A percentile compares a stretch with the other conserved stretches of the same genome.
Conservation (phyloP, 495 filamentous ascomycete genomes). For the Pyrenula massariospora region DNA sequence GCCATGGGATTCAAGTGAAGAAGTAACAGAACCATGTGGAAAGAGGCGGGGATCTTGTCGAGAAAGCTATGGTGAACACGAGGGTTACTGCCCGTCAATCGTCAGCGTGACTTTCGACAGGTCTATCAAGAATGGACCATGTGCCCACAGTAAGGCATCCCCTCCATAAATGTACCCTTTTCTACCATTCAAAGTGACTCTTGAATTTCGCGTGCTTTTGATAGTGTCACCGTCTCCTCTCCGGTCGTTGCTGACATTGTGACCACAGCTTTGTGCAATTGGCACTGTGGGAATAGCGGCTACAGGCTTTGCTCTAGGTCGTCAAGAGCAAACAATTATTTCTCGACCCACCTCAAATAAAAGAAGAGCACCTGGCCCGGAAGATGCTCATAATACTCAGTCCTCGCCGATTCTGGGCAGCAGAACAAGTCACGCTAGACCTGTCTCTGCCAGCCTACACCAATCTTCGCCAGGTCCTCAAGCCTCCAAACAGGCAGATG, state of each 20-base stretch:
- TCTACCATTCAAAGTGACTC: slow-evolving; percentile 1
- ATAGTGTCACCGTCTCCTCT: no score
- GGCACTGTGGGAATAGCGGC: slow-evolving; percentile 59
- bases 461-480: slow-evolving; percentile 4
- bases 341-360: slow-evolving; percentile 23
- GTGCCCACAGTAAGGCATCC: slow-evolving; percentile 29
- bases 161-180: slow-evolving; percentile 2
- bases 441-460: slow-evolving; percentile 13
- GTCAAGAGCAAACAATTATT: slow-evolving; percentile 26
- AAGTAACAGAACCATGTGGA: slow-evolving; percentile 5
- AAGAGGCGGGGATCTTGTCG: neutral
- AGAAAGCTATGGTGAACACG: neutral
- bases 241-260: neutral
- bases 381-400: slow-evolving; percentile 21
- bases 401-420: slow-evolving; percentile 15
- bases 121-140: slow-evolving; percentile 30
- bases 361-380: slow-evolving; percentile 29
- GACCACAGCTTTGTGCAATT: slow-evolving; percentile 52
- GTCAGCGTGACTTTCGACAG: slow-evolving; percentile 15
- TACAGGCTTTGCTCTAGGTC: slow-evolving; percentile 52
- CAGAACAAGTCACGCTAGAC: slow-evolving; percentile 15
- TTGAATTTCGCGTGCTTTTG: no score
- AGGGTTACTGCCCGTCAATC: neutral
- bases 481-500: slow-evolving; percentile 2
- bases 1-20: neutral